Base-by-base conservation (phyloP, 108 stramenopile species). In the Thalassiosira profunda region DNA sequence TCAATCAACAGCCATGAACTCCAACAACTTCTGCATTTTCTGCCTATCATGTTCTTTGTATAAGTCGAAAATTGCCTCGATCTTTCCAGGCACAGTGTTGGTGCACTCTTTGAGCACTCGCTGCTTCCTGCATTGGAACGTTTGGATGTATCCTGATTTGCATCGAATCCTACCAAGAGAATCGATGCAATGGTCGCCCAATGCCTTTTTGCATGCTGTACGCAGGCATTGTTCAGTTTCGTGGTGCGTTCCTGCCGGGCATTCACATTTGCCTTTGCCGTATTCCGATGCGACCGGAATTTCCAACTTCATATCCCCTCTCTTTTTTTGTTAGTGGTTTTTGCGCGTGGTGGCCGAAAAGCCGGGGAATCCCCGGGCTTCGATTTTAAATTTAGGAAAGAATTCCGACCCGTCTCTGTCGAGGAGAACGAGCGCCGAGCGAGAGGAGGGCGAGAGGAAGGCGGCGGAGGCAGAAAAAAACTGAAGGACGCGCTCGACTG, bases 21-120 rank as follows among this genome's bases (percentile, higher is more conserved):
- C 51, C 26, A 72, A 9, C 44, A 72, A 62, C 44, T 62, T 63
- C 4, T 52, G 45, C 71, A 72, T 47, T 33, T 44, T 63, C 8
- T 0, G 9, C 21, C 51, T 41, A 5, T 55, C 60, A 26, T 28
- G 37, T 31, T 24, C 71, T n/a, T 63, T 56, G 20, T 24, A 38
- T 29, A 72, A 23, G 33, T 53, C 33, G 28, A 63, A 72, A 4
- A 33, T 30, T 5, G 42, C 26, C 28, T 61, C 42, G 29, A 55
- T 38, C 42, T n/a, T 56, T 24, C 71, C 61, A 18, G 26, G 20
- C 5, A 8, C 7, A n/a, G n/a, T n/a, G n/a, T n/a, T n/a, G 4
- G 21, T 58, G 21, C 49, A 62, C 0, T 41, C 4, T 44, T 52
- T 61, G 14, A 63, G 21, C 9, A 30, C 29, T 35, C 55, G 35